A percentile compares a stretch with the other conserved stretches of the same genome.
Conservation (phyloP, 495 filamentous ascomycete species). For the Articulospora tetracladia region DNA sequence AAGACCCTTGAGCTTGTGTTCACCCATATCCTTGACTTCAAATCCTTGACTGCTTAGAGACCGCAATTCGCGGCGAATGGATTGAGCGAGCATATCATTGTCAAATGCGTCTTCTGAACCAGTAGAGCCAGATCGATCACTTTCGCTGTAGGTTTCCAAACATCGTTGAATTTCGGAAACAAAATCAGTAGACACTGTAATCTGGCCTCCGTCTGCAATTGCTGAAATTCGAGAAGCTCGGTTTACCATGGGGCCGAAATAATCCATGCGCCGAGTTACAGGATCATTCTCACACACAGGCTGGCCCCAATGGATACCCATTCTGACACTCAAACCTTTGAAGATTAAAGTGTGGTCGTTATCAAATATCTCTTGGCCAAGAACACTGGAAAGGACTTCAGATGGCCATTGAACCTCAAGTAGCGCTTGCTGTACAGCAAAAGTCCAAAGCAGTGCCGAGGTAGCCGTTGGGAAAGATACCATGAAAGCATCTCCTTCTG, state of each 20-base stretch:
- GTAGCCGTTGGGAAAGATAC: slow-evolving; percentile 96
- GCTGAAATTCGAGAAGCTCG: slow-evolving; percentile 88
- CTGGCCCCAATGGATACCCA: slow-evolving; percentile 94
- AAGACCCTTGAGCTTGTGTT: slow-evolving; percentile 89
- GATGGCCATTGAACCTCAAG: slow-evolving; percentile 88
- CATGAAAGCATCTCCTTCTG: slow-evolving; percentile 99
- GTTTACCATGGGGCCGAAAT: slow-evolving; percentile 99
- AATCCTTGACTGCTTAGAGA: slow-evolving; percentile 90
- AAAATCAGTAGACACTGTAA: slow-evolving; percentile 94
- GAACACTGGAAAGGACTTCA: slow-evolving; percentile 83
- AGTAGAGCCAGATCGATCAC: slow-evolving; percentile 62
- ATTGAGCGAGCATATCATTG: slow-evolving; percentile 63
- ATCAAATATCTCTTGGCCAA: slow-evolving; percentile 77
- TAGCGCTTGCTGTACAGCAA: slow-evolving; percentile 84
- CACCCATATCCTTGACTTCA: slow-evolving; percentile 92
- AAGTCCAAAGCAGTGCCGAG: slow-evolving; percentile 90
- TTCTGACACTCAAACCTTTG: slow-evolving; percentile 87
- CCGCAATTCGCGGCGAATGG: slow-evolving; percentile 84
- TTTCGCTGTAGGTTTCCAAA: slow-evolving; percentile 77
- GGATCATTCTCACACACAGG: slow-evolving; percentile 95
- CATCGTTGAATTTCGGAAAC: slow-evolving; percentile 92
- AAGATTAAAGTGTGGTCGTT: slow-evolving; percentile 87
- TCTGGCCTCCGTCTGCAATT: slow-evolving; percentile 95
- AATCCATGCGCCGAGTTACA: slow-evolving; percentile 97
- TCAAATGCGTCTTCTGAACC: slow-evolving; percentile 66